Base-by-base conservation (phyloP, 2,329 filamentous ascomycete genomes). In the Verticillium tricorpus region DNA sequence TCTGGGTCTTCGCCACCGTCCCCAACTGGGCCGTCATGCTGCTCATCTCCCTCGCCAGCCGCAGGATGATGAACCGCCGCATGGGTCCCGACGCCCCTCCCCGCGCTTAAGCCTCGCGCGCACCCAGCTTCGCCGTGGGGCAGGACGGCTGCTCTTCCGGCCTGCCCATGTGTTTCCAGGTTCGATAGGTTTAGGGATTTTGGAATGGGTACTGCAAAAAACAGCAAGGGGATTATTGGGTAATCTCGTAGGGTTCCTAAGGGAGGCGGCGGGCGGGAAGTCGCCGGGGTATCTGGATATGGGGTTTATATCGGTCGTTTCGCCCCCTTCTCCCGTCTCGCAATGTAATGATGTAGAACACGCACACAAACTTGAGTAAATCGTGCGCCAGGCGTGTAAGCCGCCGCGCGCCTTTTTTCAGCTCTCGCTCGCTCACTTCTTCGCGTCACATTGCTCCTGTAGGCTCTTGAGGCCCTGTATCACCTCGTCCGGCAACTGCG, bases 1-100 rank as follows among this genome's bases (percentile, higher is more conserved):
- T 92, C 68, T 92, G 86, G 85, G 80, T 80, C 66, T 86, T 90
- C 70, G 81, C 83, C 69, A 76, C 89, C 57, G 76, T 92, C 62
- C 85, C 90, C 62, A 87, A 88, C 79, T 94, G 91, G 91, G 76
- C 86, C 61, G 87, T 92, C 71, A 93, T 94, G 91, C 82, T 94
- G 67, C 72, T 85, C 57, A 82, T 94, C 68, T 91, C 88, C 60
- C 87, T 93, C 73, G 70, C 89, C 66, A 92, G 87, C 81, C 84
- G 90, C 72, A 84, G 80, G 62, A 84, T 93, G 75, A 92, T 93
- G 91, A 71, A 71, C 68, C 72, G 72, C 60, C 71, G 70, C 57
- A 69, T 71, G 65, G 63, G 61, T 35, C 56, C 54, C 55, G 56
- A 32, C 56, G 32, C n/a, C 31, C 22, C 22, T 28, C 37, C 37